Evolutionary conservation across 2,329 filamentous ascomycete species (phyloP), one percentile per base, ranked within the genome.

Genomic region (Alternaria viburni): DNA sequence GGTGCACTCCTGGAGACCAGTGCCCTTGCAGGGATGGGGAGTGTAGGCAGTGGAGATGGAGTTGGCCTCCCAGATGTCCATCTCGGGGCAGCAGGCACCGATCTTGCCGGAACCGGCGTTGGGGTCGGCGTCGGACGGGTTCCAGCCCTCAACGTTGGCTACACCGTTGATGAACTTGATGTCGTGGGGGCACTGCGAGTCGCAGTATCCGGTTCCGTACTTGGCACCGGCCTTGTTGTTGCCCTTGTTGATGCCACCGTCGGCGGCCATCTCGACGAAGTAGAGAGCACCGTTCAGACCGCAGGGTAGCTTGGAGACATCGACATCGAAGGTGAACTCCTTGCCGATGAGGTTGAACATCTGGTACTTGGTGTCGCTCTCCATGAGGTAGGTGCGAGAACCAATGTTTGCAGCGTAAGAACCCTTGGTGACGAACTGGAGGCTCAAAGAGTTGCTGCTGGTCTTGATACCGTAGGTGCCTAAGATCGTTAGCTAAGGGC

Each of bases 21-120:
- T 77, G 62, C 76, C 80, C 59, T 79, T 81, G 83, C 90, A 91
- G 46, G 88, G 84, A 77, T 92, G 90, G 17, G 90, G 88, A 6
- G 90, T 91, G 74, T 85, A 85, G 56, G 89, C 90, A 15, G 85
- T 86, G 19, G 88, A 86, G 74, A 51, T 11, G 49, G 49, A 51
- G 49, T 51, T 51, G 12, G 49, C 49, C 17, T 51, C 49, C 49
- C 49, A 51, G 11, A 51, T 51, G 12, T 51, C 89, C 85, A 91
- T 89, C 79, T 91, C 89, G 46, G 85, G 81, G 78, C 89, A 91
- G 86, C 89, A 91, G 43, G 88, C 83, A 64, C 89, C 89, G 54
- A 85, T 80, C 46, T 79, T 78, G 43, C 86, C 86, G 23, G 79
- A 74, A 59, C 87, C 87, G 32, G 85, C 81, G 74, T 88, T 88